Evolutionary conservation across 805 yeast genomes (phyloP), one percentile per base, ranked within the genome.

Genomic region (Candida nonsorbophila): DNA sequence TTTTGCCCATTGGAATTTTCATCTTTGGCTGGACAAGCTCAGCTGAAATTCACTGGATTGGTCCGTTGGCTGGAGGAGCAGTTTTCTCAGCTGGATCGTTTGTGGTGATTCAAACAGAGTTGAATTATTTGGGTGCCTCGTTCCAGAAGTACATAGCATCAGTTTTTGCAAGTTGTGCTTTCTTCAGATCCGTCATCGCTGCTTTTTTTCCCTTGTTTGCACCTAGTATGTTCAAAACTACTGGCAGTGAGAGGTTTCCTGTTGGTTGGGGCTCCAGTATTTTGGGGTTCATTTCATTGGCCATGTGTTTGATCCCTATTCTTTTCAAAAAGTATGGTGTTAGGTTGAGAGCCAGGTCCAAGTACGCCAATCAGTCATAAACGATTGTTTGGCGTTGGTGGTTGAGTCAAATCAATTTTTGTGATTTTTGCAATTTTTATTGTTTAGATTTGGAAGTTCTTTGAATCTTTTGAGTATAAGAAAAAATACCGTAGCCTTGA

Each of bases 171-270:
- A 70, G 74, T 19, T 73, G 72, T 42, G 69, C 59, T 21, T 49
- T 74, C 14, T 60, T 63, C 35, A 63, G 81, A 29, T 58, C 27
- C 6, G 50, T 52, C 1, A 62, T 67, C 39, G 81, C 77, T 1
- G 71, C 74, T 37, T 72, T 67, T 2, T 76, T 76, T 59, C 81
- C 82, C 20, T 58, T 81, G 29, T 78, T 80, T 49, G 80, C 83
- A 5, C 47, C 62, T 22, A 70, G 72, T 20, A 65, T 80, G 74
- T 81, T 69, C 46, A 53, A 58, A 30, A 67, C 70, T 40, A 52
- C 72, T 31, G 67, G 65, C 8, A 65, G 64, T 29, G 53, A 63
- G 2, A 62, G 58, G 22, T 77, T 57, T 42, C 79, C 80, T 3
- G 71, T 69, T n/a, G 78, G 62, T 3, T 75, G 77, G 78, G 81